These are phyloP conservation scores for Globisporangium paddicum DNA, from an alignment of 352 stramenopile genomes.

Conservation along the genomic window DNA sequence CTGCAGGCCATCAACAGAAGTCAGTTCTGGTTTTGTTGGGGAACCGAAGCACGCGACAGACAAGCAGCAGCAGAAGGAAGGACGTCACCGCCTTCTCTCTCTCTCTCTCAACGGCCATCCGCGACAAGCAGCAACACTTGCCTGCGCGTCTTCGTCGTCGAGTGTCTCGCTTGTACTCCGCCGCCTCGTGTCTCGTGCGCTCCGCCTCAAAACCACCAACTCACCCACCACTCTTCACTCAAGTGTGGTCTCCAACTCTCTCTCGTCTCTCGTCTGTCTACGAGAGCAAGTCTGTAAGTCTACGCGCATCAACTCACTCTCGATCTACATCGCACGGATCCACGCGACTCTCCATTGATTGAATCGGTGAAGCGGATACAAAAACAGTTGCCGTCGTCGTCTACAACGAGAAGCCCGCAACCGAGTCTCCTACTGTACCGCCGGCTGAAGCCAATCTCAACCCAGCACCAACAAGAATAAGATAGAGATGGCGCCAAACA, in stretches of 20 bases:
- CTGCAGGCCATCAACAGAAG: constrained; percentile 17
- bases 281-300: neutral
- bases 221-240: constrained; percentile 4
- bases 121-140: constrained; percentile 5
- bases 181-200: too few relatives aligned
- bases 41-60: constrained; percentile 11
- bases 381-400: constrained; percentile 5
- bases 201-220: constrained; percentile 11
- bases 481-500: constrained; percentile 55
- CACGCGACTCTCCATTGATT: neutral
- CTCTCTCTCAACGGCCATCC: constrained; percentile 3
- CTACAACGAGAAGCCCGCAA: neutral
- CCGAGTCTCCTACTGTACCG: neutral
- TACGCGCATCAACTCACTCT: neutral
- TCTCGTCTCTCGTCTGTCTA: constrained; percentile 4
- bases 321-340: neutral
- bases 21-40: constrained; percentile 66
- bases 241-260: neutral
- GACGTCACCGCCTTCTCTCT: neutral
- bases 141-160: neutral
- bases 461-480: neutral
- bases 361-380: neutral
- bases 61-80: constrained; percentile 3
- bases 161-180: neutral
- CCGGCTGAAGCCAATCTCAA: neutral